Base-by-base conservation (phyloP, 257 asterid genomes). In the Osmanthus fragrans region DNA sequence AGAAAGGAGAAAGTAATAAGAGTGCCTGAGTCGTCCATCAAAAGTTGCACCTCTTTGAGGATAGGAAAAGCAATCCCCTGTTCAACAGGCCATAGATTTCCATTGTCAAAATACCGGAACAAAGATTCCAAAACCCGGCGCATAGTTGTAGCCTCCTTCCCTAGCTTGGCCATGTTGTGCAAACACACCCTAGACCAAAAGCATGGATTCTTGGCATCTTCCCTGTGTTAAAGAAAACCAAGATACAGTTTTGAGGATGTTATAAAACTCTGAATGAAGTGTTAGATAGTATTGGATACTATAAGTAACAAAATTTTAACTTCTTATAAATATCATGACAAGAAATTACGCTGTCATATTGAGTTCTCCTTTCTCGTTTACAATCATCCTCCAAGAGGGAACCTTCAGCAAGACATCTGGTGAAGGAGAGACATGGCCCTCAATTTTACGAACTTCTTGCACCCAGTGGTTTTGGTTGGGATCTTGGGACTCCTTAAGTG, bases 101-200 rank as follows among this genome's bases (percentile, higher is more conserved):
- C 97, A 37, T 78, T 83, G 76, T 96, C 99, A 30, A 93, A 92
- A 85, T 89, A 96, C 47, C 97, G 93, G 79, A 93, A 93, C 77
- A 93, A 80, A 67, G 97, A 96, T 84, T 96, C 99, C 54, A 96
- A 88, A 86, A 96, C 99, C 30, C 97, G 95, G 36, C 99, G 94
- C 97, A 90, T 93, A 40, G 99, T 96, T 42, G 97, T 92, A 74
- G 94, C 99, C 88, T 96, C 99, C 84, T 90, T 93, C 72, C 96
- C 99, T 37, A 96, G 94, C 81, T 90, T 93, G 75, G 98, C 97
- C 97, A 96, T 96, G 88, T 89, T 91, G 71, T 87, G 93, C 39
- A 96, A 89, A 89, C 97, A 92, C 75, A 90, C 90, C 87, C 90
- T 85, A 30, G 97, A 96, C 99, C 99, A 96, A 77, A 96, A 96